Evolutionary conservation across 371 early-diverging fungal species (phyloP), one percentile per base, ranked within the genome.

Genomic region (Smittium mucronatum): DNA sequence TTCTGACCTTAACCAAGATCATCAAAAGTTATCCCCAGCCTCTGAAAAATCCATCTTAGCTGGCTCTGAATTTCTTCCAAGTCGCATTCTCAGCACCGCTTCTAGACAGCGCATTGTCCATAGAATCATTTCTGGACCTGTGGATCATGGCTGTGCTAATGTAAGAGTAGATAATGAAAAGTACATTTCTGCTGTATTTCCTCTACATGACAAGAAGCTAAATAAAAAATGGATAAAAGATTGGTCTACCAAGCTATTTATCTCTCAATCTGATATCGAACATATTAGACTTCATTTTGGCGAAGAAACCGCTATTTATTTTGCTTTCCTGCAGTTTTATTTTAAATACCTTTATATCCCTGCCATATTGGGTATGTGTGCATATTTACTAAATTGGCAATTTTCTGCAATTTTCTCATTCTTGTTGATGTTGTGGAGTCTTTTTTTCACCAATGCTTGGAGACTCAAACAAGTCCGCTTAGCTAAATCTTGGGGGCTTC

Each of bases 281-380:
- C 75, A 75, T 29, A 83, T 93, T 57, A 84, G 90, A 66, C 81
- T 87, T 69, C 88, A 91, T 66, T 90, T 90, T 84, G 95, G 95
- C 69, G 93, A 92, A 74, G 89, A 89, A 80, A 81, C 92, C 63
- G 91, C 92, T 17, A 88, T 85, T 76, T 93, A 94, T 76, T 94
- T 94, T 82, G 93, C 91, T 21, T 94, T 92, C 75, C 78, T 93
- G 2, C 92, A 93, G 78, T 88, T 83, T 73, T 94, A 93, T 77
- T 82, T 89, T 63, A 61, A 87, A 21, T 89, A 87, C 84, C 81
- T 94, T 5, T 76, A 82, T 35, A 75, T 77, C 0, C 92, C 92
- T 31, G 76, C 93, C 1, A 80, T 79, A 0, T 67, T 87, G 2
- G 93, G 93, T 26, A 31, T 85, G 2, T 34, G 86, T 0, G 81